Evolutionary conservation across 371 early-diverging fungal species (phyloP), one percentile per base, ranked within the genome.

Genomic region (Mortierella sp.): DNA sequence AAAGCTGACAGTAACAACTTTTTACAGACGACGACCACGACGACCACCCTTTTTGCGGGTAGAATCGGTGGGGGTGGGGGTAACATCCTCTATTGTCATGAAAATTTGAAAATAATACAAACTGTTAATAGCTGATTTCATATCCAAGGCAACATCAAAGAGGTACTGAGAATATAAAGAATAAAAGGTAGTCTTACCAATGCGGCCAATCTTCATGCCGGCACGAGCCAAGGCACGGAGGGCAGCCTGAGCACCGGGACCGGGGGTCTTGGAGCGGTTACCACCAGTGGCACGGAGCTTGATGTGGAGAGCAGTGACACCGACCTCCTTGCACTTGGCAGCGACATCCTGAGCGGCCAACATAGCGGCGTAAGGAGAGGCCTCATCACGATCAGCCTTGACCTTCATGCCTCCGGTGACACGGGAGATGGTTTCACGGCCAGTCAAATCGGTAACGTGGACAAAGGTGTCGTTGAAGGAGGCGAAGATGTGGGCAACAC

Each of bases 331-430:
- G 95, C 99, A 98, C 91, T 95, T 95, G 84, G 88, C 95, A 80
- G 99, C 99, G 83, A 98, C 99, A 88, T 99, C 99, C 92, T 99
- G 99, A 77, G 99, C 97, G 85, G 99, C 99, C 91, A 99, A 94
- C 99, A 99, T 99, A 80, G 99, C 99, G 73, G 99, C 99, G 91
- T 99, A 99, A 83, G 99, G 99, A 68, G 99, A 99, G 62, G 99
- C 97, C 88, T 99, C 99, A 90, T 99, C 99, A 91, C 99, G 98
- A 90, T 99, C 99, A 79, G 99, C 98, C 95, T 99, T 99, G 85
- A 99, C 99, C 93, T 98, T 99, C 99, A 99, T 99, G 86, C 99
- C 99, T 93, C 97, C 99, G 85, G 99, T 99, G 76, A 99, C 96
- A 92, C 99, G 98, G 87, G 94, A 91, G 87, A 99, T 98, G 88